These are phyloP conservation scores for Rubia balearica DNA, from an alignment of 305 asterid genomes.

Conservation along the genomic window DNA sequence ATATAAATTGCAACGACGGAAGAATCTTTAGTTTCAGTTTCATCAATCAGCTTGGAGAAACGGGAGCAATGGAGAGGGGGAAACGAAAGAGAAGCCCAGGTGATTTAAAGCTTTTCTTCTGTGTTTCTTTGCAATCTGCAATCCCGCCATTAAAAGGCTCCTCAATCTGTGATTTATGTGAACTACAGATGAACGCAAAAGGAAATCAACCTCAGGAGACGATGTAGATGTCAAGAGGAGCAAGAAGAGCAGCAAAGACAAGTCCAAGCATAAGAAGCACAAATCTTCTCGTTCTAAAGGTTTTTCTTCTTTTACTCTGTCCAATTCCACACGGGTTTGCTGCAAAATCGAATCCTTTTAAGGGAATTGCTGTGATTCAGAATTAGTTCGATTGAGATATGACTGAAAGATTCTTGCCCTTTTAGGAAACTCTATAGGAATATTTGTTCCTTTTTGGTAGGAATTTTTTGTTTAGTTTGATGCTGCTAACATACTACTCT, in stretches of 20 bases:
- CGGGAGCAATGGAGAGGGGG: not conserved
- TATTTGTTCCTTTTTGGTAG: not conserved
- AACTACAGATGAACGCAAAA: constrained; percentile 47
- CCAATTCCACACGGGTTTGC: not conserved
- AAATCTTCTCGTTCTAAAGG: constrained; percentile 53
- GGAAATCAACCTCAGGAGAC: constrained; percentile 36
- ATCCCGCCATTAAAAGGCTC: no score
- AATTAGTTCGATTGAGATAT: no score
- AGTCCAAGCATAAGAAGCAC: constrained; percentile 33
- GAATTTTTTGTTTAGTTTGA: not conserved
- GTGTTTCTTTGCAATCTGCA: not conserved
- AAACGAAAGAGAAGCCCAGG: constrained; percentile 8
- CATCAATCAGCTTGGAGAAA: no score
- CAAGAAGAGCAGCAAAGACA: constrained; percentile 11
- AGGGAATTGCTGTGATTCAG: no score
- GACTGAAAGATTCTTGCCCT: no score
- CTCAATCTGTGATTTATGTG: constrained; percentile 3
- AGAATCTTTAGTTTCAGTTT: no score
- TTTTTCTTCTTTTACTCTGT: not conserved
- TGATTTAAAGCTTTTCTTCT: not conserved
- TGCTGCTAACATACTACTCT: not conserved
- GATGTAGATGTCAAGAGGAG: constrained; percentile 15
- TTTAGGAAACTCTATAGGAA: not conserved
- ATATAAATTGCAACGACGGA: no score
- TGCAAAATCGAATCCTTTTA: not conserved